Base-by-base conservation (phyloP, 1,139 yeast genomes). In the Hansenula sp. region DNA sequence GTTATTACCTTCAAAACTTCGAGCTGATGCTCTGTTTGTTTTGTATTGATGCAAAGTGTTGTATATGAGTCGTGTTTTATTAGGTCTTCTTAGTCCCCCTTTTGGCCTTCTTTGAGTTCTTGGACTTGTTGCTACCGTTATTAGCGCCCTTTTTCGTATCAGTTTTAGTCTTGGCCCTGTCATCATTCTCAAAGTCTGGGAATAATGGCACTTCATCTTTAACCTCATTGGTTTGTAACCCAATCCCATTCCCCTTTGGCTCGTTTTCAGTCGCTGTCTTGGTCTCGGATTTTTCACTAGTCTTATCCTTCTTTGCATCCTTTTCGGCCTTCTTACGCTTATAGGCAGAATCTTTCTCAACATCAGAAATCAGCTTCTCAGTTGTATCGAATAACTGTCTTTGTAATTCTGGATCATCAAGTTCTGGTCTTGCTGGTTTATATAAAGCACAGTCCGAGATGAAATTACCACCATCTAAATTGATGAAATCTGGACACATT, bases 331-430 rank as follows among this genome's bases (percentile, higher is more conserved):
- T 63, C 45, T 79, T 82, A 41, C 91, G 65, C 56, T 75, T 79
- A 15, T 79, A 66, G 0, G 96, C 96, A 33, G 88, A 75, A 49
- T 72, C 72, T 62, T 78, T 85, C 59, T 91, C 98, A 21, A 85
- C 62, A 11, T 65, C 65, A 6, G 66, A 75, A 39, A 91, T 80
- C 35, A 74, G 60, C 46, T 69, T 67, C 42, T 71, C 83, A 0
- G 96, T 87, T 41, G 69, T 67, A 16, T 80, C 84, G 57, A 70
- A 89, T n/a, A 91, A 60, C 43, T 68, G 52, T 50, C 74, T 71
- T 56, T 86, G 95, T 45, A 88, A 63, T 35, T 72, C 80, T 24
- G 62, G 74, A 60, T 89, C 89, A 8, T 62, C 56, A 45, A 81
- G 74, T 59, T 90, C 97, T 41, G 66, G 61, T 50, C 96, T 73